Evolutionary conservation across 2,329 filamentous ascomycete genomes (phyloP).

Genomic region (Fusarium succisae): DNA sequence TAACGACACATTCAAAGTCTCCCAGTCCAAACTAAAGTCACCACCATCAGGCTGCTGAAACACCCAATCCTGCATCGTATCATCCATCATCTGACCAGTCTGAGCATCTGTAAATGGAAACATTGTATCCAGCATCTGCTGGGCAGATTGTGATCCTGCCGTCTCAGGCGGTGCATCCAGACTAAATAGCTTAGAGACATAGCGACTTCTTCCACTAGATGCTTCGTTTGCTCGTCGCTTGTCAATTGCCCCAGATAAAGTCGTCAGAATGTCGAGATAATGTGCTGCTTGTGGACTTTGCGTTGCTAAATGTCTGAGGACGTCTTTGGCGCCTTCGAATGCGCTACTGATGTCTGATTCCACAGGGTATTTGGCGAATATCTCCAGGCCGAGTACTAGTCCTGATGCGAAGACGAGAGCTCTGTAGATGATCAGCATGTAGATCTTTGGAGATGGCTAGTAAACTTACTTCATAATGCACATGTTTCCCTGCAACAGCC

Average conservation of each 20-base stretch:
- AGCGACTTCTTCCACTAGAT: conserved; percentile 34
- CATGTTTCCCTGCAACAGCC: conserved; percentile 63
- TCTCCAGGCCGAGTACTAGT: conserved; percentile 64
- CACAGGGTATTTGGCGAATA: conserved; percentile 59
- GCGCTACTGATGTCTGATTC: conserved; percentile 57
- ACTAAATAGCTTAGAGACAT: conserved; percentile 37
- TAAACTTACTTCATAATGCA: conserved; percentile 64
- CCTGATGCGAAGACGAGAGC: conserved; percentile 66
- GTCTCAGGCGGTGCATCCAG: neutral
- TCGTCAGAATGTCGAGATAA: conserved; percentile 64
- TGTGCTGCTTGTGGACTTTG: conserved; percentile 66
- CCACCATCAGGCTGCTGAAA: conserved; percentile 27
- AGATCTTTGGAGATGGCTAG: fast-evolving
- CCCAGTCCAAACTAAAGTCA: conserved; percentile 40
- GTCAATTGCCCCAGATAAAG: conserved; percentile 55
- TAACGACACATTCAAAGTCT: conserved; percentile 37
- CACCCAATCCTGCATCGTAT: conserved; percentile 12
- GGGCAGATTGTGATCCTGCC: neutral
- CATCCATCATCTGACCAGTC: neutral
- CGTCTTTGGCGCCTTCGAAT: conserved; percentile 59
- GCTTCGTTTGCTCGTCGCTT: conserved; percentile 26
- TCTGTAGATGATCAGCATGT: conserved; percentile 40
- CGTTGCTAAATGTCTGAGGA: conserved; percentile 58
- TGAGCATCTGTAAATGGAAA: neutral
- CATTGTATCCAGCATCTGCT: neutral